phyloP scores from a whole-genome alignment of 2,329 filamentous ascomycete genomes.

The Thielaviopsis euricoi region DNA sequence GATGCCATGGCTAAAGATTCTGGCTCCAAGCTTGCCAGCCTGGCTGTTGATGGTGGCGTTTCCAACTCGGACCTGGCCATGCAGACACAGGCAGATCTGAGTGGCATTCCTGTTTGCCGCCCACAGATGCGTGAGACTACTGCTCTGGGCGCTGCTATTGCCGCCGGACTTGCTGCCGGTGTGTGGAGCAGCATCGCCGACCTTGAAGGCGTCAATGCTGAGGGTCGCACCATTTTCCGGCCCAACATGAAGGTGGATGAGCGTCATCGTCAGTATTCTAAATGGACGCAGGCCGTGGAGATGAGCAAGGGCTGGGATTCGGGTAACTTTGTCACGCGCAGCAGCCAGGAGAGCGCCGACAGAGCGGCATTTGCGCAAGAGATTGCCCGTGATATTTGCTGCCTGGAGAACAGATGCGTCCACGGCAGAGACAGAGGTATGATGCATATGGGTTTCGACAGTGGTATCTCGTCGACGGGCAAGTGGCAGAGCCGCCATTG shows the following conservation, averaged over 20 bases:
- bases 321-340: background rate
- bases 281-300: conserved; percentile 41
- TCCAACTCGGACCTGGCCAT: conserved; percentile 79
- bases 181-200: conserved; percentile 65
- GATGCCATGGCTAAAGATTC: conserved; percentile 84
- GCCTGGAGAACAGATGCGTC: background rate
- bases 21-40: conserved; percentile 52
- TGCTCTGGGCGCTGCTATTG: conserved; percentile 73
- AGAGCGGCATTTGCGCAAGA: background rate
- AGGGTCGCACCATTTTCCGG: conserved; percentile 52
- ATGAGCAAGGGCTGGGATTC: conserved; percentile 38
- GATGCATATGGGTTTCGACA: no score
- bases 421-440: background rate
- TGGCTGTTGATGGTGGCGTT: conserved; percentile 81
- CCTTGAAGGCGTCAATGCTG: conserved; percentile 54
- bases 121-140: conserved; percentile 85
- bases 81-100: conserved; percentile 81
- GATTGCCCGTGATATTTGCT: conserved; percentile 1
- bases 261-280: conserved; percentile 26
- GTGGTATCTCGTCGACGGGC: no score
- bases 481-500: no score
- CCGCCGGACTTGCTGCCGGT: conserved; percentile 67
- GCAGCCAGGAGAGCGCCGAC: background rate
- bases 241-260: conserved; percentile 39
- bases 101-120: conserved; percentile 64